Evolutionary conservation across 78 protist species (phyloP).

Genomic region (Dictyostelium citrinum): DNA sequence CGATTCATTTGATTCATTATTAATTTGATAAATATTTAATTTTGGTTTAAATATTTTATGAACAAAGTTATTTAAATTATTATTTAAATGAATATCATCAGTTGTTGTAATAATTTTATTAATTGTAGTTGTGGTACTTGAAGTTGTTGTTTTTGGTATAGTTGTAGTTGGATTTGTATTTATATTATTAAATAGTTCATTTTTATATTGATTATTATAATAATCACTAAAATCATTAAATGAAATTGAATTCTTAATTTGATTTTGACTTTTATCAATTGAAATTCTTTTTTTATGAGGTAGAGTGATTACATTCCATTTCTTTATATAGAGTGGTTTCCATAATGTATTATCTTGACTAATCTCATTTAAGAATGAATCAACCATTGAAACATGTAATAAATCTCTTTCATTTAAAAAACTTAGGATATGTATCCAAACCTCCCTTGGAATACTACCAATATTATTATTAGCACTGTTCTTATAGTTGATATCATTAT

Average conservation of each 20-base stretch:
- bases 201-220: neutral
- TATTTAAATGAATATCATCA: neutral
- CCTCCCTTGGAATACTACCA: constrained; percentile 46
- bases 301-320: constrained; percentile 59
- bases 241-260: neutral
- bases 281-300: constrained; percentile 34
- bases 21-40: neutral
- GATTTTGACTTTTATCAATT: neutral
- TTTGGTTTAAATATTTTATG: constrained; percentile 7
- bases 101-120: neutral
- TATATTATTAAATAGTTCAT: neutral
- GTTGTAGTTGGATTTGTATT: neutral
- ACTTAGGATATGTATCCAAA: constrained; percentile 37
- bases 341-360: constrained; percentile 49
- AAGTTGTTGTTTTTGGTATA: neutral
- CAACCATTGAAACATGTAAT: neutral
- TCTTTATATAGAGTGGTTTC: constrained; percentile 53
- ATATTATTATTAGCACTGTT: neutral
- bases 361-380: neutral
- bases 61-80: neutral
- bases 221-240: neutral
- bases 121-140: neutral
- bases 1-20: neutral
- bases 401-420: constrained; percentile 36
- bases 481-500: neutral